These are phyloP conservation scores for Plasmodium berghei DNA, from an alignment of 169 alveolate species.

Conservation along the genomic window DNA sequence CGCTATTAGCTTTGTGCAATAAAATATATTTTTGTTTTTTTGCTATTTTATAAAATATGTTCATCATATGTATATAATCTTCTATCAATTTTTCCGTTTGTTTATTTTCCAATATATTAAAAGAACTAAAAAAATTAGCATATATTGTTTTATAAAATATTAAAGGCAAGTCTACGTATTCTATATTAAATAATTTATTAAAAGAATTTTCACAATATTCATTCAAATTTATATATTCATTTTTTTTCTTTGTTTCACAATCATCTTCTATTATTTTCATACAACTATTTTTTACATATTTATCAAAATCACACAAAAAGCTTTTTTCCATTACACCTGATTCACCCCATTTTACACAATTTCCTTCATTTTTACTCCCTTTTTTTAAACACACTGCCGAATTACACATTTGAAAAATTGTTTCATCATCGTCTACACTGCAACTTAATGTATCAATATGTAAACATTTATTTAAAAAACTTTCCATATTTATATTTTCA, in stretches of 20 bases:
- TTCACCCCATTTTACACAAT: slow-evolving; percentile 17
- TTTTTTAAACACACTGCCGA: slow-evolving; percentile 11
- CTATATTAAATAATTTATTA: slow-evolving; percentile 54
- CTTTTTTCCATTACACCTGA: slow-evolving; percentile 11
- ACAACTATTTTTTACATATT: slow-evolving; percentile 45
- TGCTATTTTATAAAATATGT: slow-evolving; percentile 14
- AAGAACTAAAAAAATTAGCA: slow-evolving; percentile 52
- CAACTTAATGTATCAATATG: slow-evolving; percentile 1
- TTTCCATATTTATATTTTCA: slow-evolving; percentile 42
- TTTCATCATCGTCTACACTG: slow-evolving; percentile 21
- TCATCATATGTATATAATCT: slow-evolving; percentile 36
- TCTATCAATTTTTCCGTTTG: slow-evolving; percentile 11
- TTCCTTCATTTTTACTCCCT: slow-evolving; percentile 8
- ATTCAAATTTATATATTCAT: slow-evolving; percentile 20
- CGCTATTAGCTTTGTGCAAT: slow-evolving; percentile 52
- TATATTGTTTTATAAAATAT: slow-evolving; percentile 36
- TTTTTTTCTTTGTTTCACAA: neutral
- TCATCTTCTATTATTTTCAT: slow-evolving; percentile 8
- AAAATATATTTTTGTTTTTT: slow-evolving; percentile 37
- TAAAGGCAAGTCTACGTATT: slow-evolving; percentile 27
- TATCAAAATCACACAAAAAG: slow-evolving; percentile 45
- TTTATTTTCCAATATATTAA: slow-evolving; percentile 7
- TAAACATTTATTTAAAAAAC: slow-evolving; percentile 42
- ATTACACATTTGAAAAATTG: slow-evolving; percentile 37
- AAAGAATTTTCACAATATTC: slow-evolving; percentile 66